Base-by-base conservation (phyloP, 2,329 filamentous ascomycete genomes). In the Aspergillus hortae region DNA sequence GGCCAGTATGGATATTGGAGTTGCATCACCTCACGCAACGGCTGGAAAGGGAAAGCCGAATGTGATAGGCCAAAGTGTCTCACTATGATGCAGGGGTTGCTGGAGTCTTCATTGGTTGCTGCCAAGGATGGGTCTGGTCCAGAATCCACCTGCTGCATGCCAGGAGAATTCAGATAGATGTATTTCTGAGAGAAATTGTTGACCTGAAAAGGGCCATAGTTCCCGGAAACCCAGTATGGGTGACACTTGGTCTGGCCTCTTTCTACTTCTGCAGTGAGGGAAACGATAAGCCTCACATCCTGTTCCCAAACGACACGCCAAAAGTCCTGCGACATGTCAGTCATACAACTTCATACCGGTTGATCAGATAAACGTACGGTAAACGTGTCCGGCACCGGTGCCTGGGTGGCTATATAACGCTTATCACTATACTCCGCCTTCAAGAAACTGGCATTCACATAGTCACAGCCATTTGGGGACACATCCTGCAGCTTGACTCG, bases 231-330 rank as follows among this genome's bases (percentile, higher is more conserved):
- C 94, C 94, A 99, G 71, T 96, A 99, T 7, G 90, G 85, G 69
- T 99, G 92, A 56, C 92, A 96, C 70, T 97, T 99, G 42, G 95
- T 78, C 67, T 96, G 92, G 0, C 92, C 92, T 21, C 91, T 90
- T 74, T 99, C 94, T 23, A 88, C 83, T 70, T 97, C 92, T 2
- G 94, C 92, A 5, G 94, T 99, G 59, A 99, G 80, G 87, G 96
- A 97, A 58, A 97, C 92, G 56, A 99, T 87, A 23, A 97, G 89
- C 47, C 92, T 87, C 3, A 95, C 87, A 66, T 97, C 92, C 70
- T 97, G 89, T 67, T 97, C 92, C 94, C 94, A 99, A 27, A 97
- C 81, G 10, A 96, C 88, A 54, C 90, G 92, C 94, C 94, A 99
- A 67, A 99, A 99, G 70, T 99, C 94, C 89, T 94, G 60, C 3